Evolutionary conservation across 495 filamentous ascomycete species (phyloP).

Genomic region (Podospora sp.): DNA sequence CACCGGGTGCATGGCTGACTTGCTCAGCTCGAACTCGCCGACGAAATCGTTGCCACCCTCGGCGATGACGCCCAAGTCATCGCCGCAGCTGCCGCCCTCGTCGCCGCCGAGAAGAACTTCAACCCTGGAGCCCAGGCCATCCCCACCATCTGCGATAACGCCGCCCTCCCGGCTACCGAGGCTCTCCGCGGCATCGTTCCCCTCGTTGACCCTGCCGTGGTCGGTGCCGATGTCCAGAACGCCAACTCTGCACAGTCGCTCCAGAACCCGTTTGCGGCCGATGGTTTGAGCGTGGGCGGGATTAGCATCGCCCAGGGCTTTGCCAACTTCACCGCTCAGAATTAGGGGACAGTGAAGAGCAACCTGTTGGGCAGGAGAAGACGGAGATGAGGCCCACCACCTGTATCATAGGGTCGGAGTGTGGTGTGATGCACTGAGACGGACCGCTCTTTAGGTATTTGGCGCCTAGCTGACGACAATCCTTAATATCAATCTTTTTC

Average conservation of each 20-base stretch:
- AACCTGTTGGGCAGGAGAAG: neutral
- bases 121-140: conserved; percentile 60
- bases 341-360: neutral
- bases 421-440: neutral
- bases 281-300: conserved; percentile 58
- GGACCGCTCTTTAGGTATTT: neutral
- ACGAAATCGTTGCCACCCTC: conserved; percentile 58
- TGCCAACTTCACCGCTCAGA: conserved; percentile 55
- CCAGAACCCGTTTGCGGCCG: conserved; percentile 49
- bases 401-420: conserved; percentile 12
- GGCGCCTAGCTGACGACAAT: neutral
- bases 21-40: conserved; percentile 57
- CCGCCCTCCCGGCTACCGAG: conserved; percentile 55
- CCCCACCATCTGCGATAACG: conserved; percentile 60
- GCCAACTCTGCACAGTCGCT: conserved; percentile 53
- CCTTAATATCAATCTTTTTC: neutral
- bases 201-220: conserved; percentile 59
- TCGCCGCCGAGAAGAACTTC: conserved; percentile 69
- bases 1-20: neutral
- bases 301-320: conserved; percentile 55
- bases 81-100: conserved; percentile 60
- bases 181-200: conserved; percentile 62
- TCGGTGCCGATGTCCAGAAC: conserved; percentile 56
- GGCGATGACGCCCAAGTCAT: conserved; percentile 54
- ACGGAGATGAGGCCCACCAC: neutral